Base-by-base conservation (phyloP, 495 filamentous ascomycete species). In the Cairneyella variabilis region DNA sequence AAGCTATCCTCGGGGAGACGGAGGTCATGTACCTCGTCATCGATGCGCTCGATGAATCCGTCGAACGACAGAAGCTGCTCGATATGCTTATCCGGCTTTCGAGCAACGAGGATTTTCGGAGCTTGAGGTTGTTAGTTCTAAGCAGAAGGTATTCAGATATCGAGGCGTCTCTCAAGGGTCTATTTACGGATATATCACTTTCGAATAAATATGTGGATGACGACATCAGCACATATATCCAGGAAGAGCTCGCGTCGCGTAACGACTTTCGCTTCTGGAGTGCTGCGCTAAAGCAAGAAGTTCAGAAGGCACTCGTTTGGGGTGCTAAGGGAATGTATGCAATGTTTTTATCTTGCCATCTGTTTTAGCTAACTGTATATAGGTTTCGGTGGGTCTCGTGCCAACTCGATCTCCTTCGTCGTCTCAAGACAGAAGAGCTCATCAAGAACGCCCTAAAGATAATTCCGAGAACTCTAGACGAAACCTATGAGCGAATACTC, bases 91-190 rank as follows among this genome's bases (percentile, higher is more conserved):
- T 20, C 49, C 40, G 42, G 56, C 43, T 56, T 42, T 25, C 34
- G 34, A 56, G 46, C 28, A 60, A 72, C 7, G 11, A 48, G 9
- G 40, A 60, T 25, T 73, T 72, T 43, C 20, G 46, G 2, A 69
- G 68, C 18, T 51, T 77, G n/a, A 60, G 61, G 7, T 38, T 75
- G 7, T 51, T 75, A 18, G 64, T 63, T 37, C 72, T 71, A 2
- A 76, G 74, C 54, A 64, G 74, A 22, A 60, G 66, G 16, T 68
- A 76, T 21, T 22, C 18, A 7, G 74, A 75, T 38, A 73, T 77
- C 25, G 60, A 62, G 41, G 36, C 38, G 0, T 18, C 36, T 3
- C 63, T 72, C 53, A 12, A 18, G 1, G 16, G 14, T 11, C 23
- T 64, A 43, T 58, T 55, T 9, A 32, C 17, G 25, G 16, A 47